Conservation (phyloP, 1,139 yeast species). For the Candida buenavistaensis region DNA sequence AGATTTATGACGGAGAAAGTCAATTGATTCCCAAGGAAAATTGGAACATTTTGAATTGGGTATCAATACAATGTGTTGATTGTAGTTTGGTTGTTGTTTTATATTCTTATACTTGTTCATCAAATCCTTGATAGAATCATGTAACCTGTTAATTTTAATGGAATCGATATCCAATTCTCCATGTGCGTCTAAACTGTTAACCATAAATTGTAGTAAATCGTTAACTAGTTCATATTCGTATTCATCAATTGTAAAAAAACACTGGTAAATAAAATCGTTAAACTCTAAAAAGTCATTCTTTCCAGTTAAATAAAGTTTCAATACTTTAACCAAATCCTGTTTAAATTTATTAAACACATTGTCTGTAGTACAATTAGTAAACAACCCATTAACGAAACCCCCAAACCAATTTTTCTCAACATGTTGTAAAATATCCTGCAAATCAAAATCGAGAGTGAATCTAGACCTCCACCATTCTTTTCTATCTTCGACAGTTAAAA, state of each 20-base stretch:
- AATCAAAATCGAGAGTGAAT: conserved; percentile 56
- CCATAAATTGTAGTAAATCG: conserved; percentile 62
- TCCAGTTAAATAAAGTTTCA: conserved; percentile 24
- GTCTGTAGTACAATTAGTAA: conserved; percentile 29
- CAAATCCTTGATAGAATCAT: conserved; percentile 22
- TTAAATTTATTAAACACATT: conserved; percentile 36
- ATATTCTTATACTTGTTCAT: conserved; percentile 42
- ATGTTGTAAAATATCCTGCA: conserved; percentile 53
- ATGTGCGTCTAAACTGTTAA: conserved; percentile 60
- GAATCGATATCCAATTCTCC: conserved; percentile 65
- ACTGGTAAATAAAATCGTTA: conserved; percentile 50
- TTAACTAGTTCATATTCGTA: conserved; percentile 28
- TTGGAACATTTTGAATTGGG: conserved; percentile 62
- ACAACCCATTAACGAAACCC: conserved; percentile 69
- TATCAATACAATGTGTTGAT: conserved; percentile 64
- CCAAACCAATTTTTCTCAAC: conserved; percentile 77
- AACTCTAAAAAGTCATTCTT: conserved; percentile 29
- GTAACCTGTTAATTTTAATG: conserved; percentile 55
- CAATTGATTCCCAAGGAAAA: conserved; percentile 89
- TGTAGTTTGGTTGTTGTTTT: conserved; percentile 5
- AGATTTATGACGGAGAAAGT: conserved; percentile 53
- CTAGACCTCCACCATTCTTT: conserved; percentile 79
- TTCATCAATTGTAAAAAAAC: conserved; percentile 50
- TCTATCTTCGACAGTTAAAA: conserved; percentile 62
- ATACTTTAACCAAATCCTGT: conserved; percentile 33